Evolutionary conservation across 1,139 yeast species (phyloP), one percentile per base, ranked within the genome.

Genomic region (Nakaseomyces kungkrabaensis): DNA sequence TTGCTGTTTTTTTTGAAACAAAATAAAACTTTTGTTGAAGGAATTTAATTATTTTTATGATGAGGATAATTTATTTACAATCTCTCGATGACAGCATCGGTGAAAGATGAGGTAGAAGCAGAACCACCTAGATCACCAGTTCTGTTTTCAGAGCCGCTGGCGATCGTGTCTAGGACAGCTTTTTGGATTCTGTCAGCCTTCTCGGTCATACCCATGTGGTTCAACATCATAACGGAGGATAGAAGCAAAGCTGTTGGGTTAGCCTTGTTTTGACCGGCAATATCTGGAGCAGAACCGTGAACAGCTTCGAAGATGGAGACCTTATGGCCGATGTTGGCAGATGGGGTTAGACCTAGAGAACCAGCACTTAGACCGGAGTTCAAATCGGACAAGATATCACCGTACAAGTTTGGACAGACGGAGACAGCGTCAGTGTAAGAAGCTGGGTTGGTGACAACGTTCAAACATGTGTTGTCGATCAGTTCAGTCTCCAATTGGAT

Each of bases 371-470:
- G 79, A 73, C 97, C 98, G 53, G 97, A 86, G 60, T 96, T 87
- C 71, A 92, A 78, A 72, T 92, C 97, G 57, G 97, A 90, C 84
- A 92, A 83, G 73, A 92, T 92, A 72, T 85, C 97, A 78, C 98
- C 98, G 74, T 92, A 92, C 73, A 92, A 81, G 83, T 92, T 92
- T 66, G 98, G 98, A 96, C 92, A 92, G 62, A 92, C 97, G 90
- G 92, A 88, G 65, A 92, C 98, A 55, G 85, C 82, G 65, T 80
- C 79, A 64, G 77, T 71, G 79, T 88, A 90, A 61, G 84, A 82
- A 55, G 82, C 70, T 62, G 97, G 97, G 73, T 89, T 90, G 56
- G 88, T 76, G 61, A 95, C 94, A 71, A 89, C 81, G 72, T 79
- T 85, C 72, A 92, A 78, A 50, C 96, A 89, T 62, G 97, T 88